These are phyloP conservation scores for Cladosporium sp. DNA, from an alignment of 2,329 filamentous ascomycete species.

Conservation along the genomic window DNA sequence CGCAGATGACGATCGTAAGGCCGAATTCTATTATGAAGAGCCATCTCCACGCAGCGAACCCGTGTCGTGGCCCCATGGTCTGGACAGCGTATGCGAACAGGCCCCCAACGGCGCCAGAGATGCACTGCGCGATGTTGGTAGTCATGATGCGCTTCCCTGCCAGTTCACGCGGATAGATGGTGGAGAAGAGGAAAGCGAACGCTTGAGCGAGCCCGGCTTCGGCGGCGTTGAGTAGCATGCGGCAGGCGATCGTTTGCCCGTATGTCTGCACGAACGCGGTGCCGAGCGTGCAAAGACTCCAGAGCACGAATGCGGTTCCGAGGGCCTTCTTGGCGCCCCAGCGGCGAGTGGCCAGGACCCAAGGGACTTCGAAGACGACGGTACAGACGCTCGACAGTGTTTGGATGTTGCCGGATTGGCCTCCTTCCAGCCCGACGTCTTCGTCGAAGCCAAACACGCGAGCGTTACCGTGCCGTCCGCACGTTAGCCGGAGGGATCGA, in stretches of 20 bases:
- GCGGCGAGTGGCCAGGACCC: slow-evolving; percentile 26
- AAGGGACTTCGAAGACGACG: slow-evolving; percentile 21
- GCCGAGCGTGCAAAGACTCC: slow-evolving; percentile 29
- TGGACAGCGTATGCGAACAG: slow-evolving; percentile 31
- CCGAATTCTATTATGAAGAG: slow-evolving; percentile 24
- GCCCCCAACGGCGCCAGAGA: slow-evolving; percentile 32
- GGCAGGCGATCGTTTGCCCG: slow-evolving; percentile 32
- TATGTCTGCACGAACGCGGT: slow-evolving; percentile 36
- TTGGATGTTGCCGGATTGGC: slow-evolving; percentile 24
- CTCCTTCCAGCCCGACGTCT: slow-evolving; percentile 19
- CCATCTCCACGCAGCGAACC: slow-evolving; percentile 28
- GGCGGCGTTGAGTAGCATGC: slow-evolving; percentile 32
- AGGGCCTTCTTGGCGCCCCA: slow-evolving; percentile 27
- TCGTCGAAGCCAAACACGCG: slow-evolving; percentile 26
- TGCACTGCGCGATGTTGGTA: slow-evolving; percentile 29
- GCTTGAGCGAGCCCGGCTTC: slow-evolving; percentile 35
- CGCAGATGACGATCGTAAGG: slow-evolving; percentile 24
- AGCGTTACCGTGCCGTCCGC: slow-evolving; percentile 25
- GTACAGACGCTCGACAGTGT: slow-evolving; percentile 22
- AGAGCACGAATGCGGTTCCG: slow-evolving; percentile 25
- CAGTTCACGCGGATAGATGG: slow-evolving; percentile 30
- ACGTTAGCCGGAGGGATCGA: not conserved
- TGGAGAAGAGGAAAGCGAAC: slow-evolving; percentile 34
- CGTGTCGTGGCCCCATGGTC: slow-evolving; percentile 29
- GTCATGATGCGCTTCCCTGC: slow-evolving; percentile 33